Evolutionary conservation across 116 monocot genomes (phyloP), one percentile per base, ranked within the genome.

Genomic region (Posidonia oceanica): DNA sequence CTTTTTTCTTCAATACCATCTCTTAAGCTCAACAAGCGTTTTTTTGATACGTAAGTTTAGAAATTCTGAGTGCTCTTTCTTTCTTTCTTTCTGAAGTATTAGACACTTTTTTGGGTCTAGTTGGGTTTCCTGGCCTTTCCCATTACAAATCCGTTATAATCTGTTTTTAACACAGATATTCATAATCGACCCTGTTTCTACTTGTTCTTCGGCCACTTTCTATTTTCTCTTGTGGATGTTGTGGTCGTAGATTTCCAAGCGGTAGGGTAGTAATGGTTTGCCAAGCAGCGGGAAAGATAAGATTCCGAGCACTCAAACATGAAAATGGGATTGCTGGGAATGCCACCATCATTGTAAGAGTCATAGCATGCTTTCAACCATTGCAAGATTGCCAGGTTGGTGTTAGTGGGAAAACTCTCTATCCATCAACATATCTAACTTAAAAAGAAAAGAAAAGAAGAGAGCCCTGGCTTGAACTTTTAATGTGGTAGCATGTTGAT

Each of bases 231-330:
- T 12, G 59, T 42, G 21, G 42, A 40, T 56, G 36, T 17, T 20
- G 5, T 11, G 18, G 67, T 44, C 7, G 52, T 54, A 5, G 11
- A 21, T 14, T 64, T 23, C 11, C 52, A 38, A 36, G 66, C 29
- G 63, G 14, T n/a, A 73, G 68, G 78, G 84, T 84, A 87, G 85
- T 83, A 75, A 94, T 94, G 94, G 89, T 94, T 83, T 76, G 83
- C 84, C 90, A 90, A 83, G 83, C 94, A 79, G 94, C 81, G 7
- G 48, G 69, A 54, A 76, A 89, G 81, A 94, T 85, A 36, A 89
- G 90, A 83, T 94, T 94, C 79, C 76, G 83, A 81, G 83, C 87
- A 76, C 78, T 90, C 75, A 94, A 87, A 76, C 94, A 94, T 70
- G 87, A 87, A 82, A 90, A 80, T 79, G 93, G 93, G 70, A 77